These are phyloP conservation scores for Lactarius indigo DNA, from an alignment of 768 basidiomycete genomes.

Conservation along the genomic window DNA sequence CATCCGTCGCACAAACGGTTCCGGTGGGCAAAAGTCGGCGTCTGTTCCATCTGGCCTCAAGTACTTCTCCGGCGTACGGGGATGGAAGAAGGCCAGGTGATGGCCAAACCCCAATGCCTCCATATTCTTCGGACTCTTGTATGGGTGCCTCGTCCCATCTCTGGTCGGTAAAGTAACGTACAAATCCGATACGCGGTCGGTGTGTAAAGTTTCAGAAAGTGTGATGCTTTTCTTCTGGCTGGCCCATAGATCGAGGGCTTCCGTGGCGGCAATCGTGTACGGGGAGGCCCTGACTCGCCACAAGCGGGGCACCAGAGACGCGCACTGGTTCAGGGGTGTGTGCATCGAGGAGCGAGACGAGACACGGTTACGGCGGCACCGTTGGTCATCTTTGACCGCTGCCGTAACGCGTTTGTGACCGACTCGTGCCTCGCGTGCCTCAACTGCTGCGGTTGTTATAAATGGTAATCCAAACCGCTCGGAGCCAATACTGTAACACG, in stretches of 20 bases:
- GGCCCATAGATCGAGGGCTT: slow-evolving; percentile 54
- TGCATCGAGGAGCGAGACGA: not conserved
- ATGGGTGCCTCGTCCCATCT: slow-evolving; percentile 47
- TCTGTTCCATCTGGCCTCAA: slow-evolving; percentile 73
- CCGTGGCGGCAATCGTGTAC: slow-evolving; percentile 9
- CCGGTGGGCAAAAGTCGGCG: slow-evolving; percentile 64
- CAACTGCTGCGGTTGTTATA: not conserved
- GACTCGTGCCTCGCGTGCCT: too few species aligned
- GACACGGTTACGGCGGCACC: not conserved
- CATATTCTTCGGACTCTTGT: slow-evolving; percentile 39
- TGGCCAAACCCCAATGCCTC: slow-evolving; percentile 56
- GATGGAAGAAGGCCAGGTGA: slow-evolving; percentile 73
- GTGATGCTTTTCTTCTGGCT: slow-evolving; percentile 43
- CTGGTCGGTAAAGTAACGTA: slow-evolving; percentile 71
- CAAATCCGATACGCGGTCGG: slow-evolving; percentile 59
- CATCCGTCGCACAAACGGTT: slow-evolving; percentile 75
- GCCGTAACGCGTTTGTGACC: not conserved
- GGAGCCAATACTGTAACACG: too few species aligned
- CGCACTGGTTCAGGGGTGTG: not conserved
- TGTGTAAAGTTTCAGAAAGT: slow-evolving; percentile 47
- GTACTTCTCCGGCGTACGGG: slow-evolving; percentile 50
- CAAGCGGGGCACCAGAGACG: slow-evolving; percentile 14
- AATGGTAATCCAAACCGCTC: not conserved
- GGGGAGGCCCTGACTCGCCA: slow-evolving; percentile 11
- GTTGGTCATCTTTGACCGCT: not conserved